A percentile compares a stretch with the other conserved stretches of the same genome.
phyloP scores from a whole-genome alignment of 2,329 filamentous ascomycete species.

The Arachnopeziza araneosa region DNA sequence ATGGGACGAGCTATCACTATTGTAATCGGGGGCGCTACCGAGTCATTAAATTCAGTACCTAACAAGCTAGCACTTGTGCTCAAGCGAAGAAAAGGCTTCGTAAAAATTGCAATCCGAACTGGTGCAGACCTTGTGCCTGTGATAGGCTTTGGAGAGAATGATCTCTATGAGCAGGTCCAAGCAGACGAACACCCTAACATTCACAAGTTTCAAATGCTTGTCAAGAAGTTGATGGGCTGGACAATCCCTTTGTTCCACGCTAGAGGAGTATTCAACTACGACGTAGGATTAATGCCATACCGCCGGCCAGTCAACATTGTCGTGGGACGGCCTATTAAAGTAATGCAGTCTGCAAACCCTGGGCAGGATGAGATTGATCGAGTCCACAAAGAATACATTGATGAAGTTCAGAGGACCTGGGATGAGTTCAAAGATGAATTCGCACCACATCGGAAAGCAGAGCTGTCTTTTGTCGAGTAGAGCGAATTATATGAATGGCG shows the following conservation, averaged over 20 bases:
- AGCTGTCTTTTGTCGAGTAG: slow-evolving; percentile 61
- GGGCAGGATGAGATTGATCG: slow-evolving; percentile 71
- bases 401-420: slow-evolving; percentile 69
- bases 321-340: slow-evolving; percentile 73
- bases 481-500: not conserved
- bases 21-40: slow-evolving; percentile 85
- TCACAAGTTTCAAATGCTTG: slow-evolving; percentile 73
- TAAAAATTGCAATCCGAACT: slow-evolving; percentile 86
- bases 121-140: slow-evolving; percentile 94
- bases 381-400: slow-evolving; percentile 72
- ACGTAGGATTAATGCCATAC: slow-evolving; percentile 94
- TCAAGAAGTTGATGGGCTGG: slow-evolving; percentile 85
- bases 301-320: slow-evolving; percentile 83
- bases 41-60: slow-evolving; percentile 84
- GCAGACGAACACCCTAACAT: slow-evolving; percentile 72
- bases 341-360: slow-evolving; percentile 58
- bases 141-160: slow-evolving; percentile 90
- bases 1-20: slow-evolving; percentile 97
- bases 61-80: slow-evolving; percentile 72
- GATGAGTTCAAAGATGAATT: slow-evolving; percentile 74
- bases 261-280: slow-evolving; percentile 92
- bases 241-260: slow-evolving; percentile 89
- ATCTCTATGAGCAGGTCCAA: slow-evolving; percentile 86
- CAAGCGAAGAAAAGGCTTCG: slow-evolving; percentile 80
- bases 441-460: slow-evolving; percentile 53